A percentile compares a stretch with the other conserved stretches of the same genome.
phyloP scores from a whole-genome alignment of 495 filamentous ascomycete genomes.

The Penicillium fimorum region DNA sequence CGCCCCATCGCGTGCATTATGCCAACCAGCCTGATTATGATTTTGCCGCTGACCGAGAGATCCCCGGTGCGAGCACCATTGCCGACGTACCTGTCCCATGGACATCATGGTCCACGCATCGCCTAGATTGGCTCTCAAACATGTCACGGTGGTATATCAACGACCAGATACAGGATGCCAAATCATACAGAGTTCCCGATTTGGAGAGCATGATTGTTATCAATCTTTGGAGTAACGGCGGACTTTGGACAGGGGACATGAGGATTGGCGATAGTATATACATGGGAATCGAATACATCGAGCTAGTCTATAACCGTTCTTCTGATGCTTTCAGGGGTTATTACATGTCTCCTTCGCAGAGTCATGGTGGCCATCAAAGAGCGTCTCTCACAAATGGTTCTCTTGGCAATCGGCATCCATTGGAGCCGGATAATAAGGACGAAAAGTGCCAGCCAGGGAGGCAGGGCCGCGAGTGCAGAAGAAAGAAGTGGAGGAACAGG shows the following conservation, averaged over 20 bases:
- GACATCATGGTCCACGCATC: slow-evolving; percentile 68
- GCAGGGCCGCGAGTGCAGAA: slow-evolving; percentile 10
- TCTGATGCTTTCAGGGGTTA: slow-evolving; percentile 9
- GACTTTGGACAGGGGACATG: slow-evolving; percentile 74
- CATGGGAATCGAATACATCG: slow-evolving; percentile 72
- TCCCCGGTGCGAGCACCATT: slow-evolving; percentile 36
- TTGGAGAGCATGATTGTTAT: slow-evolving; percentile 60
- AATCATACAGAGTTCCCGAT: slow-evolving; percentile 61
- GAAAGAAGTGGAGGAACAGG: slow-evolving; percentile 1
- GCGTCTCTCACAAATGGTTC: not conserved
- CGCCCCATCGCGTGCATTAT: slow-evolving; percentile 57
- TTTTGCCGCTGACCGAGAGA: slow-evolving; percentile 29
- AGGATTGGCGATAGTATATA: slow-evolving; percentile 54
- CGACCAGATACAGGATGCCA: slow-evolving; percentile 52
- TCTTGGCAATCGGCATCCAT: not conserved
- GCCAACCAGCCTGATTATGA: slow-evolving; percentile 70
- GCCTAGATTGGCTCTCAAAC: slow-evolving; percentile 67
- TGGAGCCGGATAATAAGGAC: not conserved
- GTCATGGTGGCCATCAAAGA: slow-evolving; percentile 18
- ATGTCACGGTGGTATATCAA: slow-evolving; percentile 69
- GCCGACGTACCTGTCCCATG: slow-evolving; percentile 45
- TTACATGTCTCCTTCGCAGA: slow-evolving; percentile 10
- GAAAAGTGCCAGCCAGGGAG: slow-evolving; percentile 7
- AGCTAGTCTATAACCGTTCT: slow-evolving; percentile 63
- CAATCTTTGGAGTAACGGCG: slow-evolving; percentile 77